Evolutionary conservation across 2,329 filamentous ascomycete species (phyloP), one percentile per base, ranked within the genome.

Genomic region (Aureobasidium sp.): DNA sequence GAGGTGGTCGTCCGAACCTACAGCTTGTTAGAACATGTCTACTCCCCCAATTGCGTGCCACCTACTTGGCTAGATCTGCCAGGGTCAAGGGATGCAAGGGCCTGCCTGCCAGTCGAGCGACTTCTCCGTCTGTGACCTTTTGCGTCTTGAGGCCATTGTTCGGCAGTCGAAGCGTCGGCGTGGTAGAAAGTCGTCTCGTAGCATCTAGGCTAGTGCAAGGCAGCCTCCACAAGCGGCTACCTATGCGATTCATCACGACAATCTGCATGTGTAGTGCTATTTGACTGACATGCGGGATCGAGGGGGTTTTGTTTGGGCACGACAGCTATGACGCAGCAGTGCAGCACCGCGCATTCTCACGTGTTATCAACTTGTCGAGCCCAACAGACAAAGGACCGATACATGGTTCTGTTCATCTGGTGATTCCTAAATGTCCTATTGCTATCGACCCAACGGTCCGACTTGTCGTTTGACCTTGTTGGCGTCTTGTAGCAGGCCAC

Each of bases 51-150:
- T 27, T n/a, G 31, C 67, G 63, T 54, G 33, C 37, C 31, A 64
- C 79, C 68, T 80, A 95, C 89, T 88, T 93, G 68, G 97, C 89
- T 6, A 99, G 81, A 71, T 97, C 94, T 62, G 88, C 86, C 37
- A 99, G 83, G 29, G 90, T 94, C 70, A 97, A 78, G 12, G 88
- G 85, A 70, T 95, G 89, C 58, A 96, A 83, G 39, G 87, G 86
- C 70, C 88, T 86, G 62, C 85, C 85, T 35, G 92, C 90, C 50
- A 97, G 83, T 45, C 83, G 84, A 49, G 86, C 83, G 66, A 97
- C 89, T 71, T 94, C 89, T 66, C 88, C 85, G 71, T 93, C 88
- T 5, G 78, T 80, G 40, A 81, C 79, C 3, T 72, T 75, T 48
- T 69, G 70, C 2, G 76, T 80, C 59, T 72, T 69, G 60, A 74